Evolutionary conservation across 169 alveolate species (phyloP).

Genomic region (Babesia bovis): DNA sequence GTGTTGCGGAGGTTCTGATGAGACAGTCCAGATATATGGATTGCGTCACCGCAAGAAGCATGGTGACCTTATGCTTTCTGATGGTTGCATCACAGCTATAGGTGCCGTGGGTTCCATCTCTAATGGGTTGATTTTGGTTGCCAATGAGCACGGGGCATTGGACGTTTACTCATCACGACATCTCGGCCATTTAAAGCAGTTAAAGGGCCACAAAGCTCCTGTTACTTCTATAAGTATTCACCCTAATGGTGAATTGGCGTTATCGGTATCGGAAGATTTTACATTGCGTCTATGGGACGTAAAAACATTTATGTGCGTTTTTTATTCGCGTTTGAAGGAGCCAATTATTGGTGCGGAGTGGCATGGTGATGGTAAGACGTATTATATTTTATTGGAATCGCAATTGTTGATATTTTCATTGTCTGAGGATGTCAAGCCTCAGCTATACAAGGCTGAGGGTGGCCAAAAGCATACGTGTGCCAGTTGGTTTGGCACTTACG

Average conservation of each 20-base stretch:
- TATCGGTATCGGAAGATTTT: constrained; percentile 45
- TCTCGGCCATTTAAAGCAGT: constrained; percentile 21
- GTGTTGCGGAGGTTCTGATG: constrained; percentile 69
- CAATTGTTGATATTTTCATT: constrained; percentile 14
- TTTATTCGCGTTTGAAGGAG: constrained; percentile 32
- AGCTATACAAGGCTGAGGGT: constrained; percentile 7
- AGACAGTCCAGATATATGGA: constrained; percentile 69
- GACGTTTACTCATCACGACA: constrained; percentile 23
- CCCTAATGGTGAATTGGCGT: constrained; percentile 51
- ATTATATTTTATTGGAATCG: constrained; percentile 21
- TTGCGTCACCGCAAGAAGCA: constrained; percentile 50
- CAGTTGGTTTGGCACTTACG: constrained; percentile 6
- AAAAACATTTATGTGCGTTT: constrained; percentile 51
- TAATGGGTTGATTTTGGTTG: constrained; percentile 56
- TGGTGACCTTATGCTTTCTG: constrained; percentile 63
- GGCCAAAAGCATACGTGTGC: constrained; percentile 15
- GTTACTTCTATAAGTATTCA: constrained; percentile 50
- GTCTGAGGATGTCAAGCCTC: constrained; percentile 20
- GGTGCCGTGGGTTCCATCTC: constrained; percentile 34
- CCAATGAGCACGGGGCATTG: constrained; percentile 53
- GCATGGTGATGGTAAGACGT: constrained; percentile 35
- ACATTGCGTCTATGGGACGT: constrained; percentile 65
- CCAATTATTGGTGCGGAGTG: constrained; percentile 38
- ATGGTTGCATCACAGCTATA: constrained; percentile 55
- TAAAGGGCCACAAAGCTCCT: constrained; percentile 58